phyloP scores from a whole-genome alignment of 805 yeast genomes.

The Sugiyamaella valdiviana region DNA sequence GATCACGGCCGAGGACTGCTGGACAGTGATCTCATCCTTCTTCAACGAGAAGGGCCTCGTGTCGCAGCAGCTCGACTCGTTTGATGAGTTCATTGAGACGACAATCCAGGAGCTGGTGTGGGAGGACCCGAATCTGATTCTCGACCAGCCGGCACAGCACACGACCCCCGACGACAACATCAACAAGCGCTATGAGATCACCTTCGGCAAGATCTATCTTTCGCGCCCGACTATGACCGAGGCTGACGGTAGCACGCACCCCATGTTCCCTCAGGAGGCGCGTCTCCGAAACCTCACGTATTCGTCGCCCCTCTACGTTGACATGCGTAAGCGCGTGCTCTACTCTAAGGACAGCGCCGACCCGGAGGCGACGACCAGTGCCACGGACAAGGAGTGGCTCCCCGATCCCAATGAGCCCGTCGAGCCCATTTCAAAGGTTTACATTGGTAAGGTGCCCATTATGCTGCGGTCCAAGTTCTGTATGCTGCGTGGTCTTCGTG shows the following conservation, averaged over 20 bases:
- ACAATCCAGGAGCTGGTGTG: slow-evolving; percentile 94
- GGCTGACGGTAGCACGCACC: slow-evolving; percentile 99
- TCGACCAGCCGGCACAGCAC: slow-evolving; percentile 98
- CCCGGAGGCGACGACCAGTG: slow-evolving; percentile 32
- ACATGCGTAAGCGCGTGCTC: slow-evolving; percentile 85
- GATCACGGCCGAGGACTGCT: slow-evolving; percentile 96
- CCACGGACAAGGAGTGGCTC: slow-evolving; percentile 41
- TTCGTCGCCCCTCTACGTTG: slow-evolving; percentile 92
- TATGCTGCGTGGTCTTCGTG: slow-evolving; percentile 81
- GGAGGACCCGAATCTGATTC: slow-evolving; percentile 88
- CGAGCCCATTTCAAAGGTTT: slow-evolving; percentile 71
- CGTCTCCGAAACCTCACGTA: slow-evolving; percentile 92
- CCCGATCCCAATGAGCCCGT: slow-evolving; percentile 56
- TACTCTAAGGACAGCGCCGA: slow-evolving; percentile 66
- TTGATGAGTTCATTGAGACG: slow-evolving; percentile 94
- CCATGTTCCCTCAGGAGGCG: slow-evolving; percentile 97
- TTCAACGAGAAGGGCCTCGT: slow-evolving; percentile 95
- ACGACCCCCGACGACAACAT: slow-evolving; percentile 84
- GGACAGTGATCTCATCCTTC: slow-evolving; percentile 96
- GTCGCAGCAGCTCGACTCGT: slow-evolving; percentile 96
- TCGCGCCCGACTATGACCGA: slow-evolving; percentile 98
- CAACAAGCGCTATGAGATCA: slow-evolving; percentile 88
- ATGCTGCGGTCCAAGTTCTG: slow-evolving; percentile 97
- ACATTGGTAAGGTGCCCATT: slow-evolving; percentile 94
- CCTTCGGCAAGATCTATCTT: slow-evolving; percentile 95